Percentiles rank a stretch among this genome's conserved stretches.
Conservation (phyloP, 257 asterid genomes). For the Coffea eugenioides region DNA sequence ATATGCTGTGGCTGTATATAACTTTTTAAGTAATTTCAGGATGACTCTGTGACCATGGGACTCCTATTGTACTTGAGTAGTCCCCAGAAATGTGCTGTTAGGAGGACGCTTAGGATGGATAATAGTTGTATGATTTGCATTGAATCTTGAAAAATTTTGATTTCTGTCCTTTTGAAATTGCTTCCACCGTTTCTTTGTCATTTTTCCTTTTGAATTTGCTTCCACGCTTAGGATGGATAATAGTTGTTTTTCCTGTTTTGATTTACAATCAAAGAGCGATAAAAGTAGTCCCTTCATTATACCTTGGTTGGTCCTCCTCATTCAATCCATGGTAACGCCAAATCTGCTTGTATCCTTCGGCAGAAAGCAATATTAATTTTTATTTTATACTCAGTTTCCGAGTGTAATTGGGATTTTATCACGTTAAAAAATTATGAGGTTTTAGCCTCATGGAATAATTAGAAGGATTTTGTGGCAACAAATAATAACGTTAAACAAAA, state of each 20-base stretch:
- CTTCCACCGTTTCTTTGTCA: not conserved
- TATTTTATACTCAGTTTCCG: not conserved
- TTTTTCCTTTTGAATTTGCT: not conserved
- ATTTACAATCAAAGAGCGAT: not conserved
- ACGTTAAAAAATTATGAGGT: not conserved
- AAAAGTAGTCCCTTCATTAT: not conserved
- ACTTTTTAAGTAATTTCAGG: slow-evolving; percentile 9
- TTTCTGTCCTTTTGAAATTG: not conserved
- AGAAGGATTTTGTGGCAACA: not conserved
- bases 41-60: not conserved
- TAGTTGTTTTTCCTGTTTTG: not conserved
- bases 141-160: not conserved
- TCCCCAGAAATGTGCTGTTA: not conserved
- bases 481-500: too few species aligned
- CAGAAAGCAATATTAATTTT: not conserved
- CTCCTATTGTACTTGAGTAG: not conserved
- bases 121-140: not conserved
- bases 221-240: too few species aligned
- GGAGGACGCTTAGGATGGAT: not conserved
- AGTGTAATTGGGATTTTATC: too few species aligned
- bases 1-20: slow-evolving; percentile 3
- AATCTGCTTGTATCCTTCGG: not conserved
- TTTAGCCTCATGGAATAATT: not conserved
- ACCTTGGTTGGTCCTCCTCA: not conserved
- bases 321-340: not conserved